A percentile compares a stretch with the other conserved stretches of the same genome.
Evolutionary conservation across 2,329 filamentous ascomycete species (phyloP).

Genomic region (Lasiodiplodia sp.): DNA sequence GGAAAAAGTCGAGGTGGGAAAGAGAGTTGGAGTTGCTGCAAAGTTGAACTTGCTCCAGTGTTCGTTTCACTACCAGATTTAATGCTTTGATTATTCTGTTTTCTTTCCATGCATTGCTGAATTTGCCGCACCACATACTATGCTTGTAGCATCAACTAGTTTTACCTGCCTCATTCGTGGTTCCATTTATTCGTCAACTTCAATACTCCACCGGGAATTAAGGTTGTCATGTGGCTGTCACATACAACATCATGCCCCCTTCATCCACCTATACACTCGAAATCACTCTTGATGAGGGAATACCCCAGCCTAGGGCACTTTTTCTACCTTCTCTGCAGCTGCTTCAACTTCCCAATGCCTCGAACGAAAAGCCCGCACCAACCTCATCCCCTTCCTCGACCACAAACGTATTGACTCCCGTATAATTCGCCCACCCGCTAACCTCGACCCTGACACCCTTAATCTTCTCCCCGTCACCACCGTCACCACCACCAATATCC

Average conservation of each 20-base stretch:
- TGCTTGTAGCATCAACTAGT: too few species aligned
- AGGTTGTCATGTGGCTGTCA: neutral
- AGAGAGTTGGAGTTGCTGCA: conserved; percentile 9
- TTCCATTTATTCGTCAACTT: neutral
- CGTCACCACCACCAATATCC: conserved; percentile 21
- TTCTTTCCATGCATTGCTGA: neutral
- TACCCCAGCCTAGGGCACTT: neutral
- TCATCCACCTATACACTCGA: neutral
- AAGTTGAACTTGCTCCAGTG: neutral
- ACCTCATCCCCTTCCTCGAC: conserved; percentile 33
- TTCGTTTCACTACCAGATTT: neutral
- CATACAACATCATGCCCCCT: neutral
- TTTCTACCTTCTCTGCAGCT: neutral
- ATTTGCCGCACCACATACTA: too few species aligned
- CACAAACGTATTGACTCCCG: conserved; percentile 33
- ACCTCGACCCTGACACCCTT: conserved; percentile 32
- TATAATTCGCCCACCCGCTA: conserved; percentile 34
- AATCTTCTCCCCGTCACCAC: neutral
- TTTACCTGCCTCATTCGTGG: too few species aligned
- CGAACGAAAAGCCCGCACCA: conserved; percentile 33
- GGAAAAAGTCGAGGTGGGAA: conserved; percentile 21
- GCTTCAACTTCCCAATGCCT: conserved; percentile 19
- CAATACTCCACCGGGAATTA: neutral
- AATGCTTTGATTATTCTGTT: neutral
- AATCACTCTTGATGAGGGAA: neutral